Conservation (phyloP, 2,329 filamentous ascomycete genomes). For the Diplodia sapinea region DNA sequence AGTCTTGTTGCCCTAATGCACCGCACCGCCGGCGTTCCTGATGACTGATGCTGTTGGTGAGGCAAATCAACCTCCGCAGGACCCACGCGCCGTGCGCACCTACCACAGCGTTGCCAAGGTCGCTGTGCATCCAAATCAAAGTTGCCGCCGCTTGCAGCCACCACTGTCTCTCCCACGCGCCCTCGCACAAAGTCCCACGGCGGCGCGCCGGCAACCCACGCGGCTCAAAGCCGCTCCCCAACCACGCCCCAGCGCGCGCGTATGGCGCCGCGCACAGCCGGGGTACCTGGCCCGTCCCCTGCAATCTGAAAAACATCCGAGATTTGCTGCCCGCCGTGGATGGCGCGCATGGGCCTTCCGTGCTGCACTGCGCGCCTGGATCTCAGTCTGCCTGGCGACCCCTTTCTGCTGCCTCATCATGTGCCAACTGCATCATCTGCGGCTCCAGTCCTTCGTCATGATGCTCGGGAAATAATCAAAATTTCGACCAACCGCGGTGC, state of each 20-base stretch:
- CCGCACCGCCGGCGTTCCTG: slow-evolving; percentile 23
- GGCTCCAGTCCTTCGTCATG: slow-evolving; percentile 20
- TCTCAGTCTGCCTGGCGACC: slow-evolving; percentile 7
- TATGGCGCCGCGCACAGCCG: slow-evolving; percentile 18
- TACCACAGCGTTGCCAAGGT: slow-evolving; percentile 26
- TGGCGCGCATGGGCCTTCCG: background rate
- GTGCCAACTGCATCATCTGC: slow-evolving; percentile 13
- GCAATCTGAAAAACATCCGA: slow-evolving; percentile 27
- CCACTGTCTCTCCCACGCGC: background rate
- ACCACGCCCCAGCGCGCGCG: slow-evolving; percentile 3
- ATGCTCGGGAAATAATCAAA: slow-evolving; percentile 17
- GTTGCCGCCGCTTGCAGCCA: slow-evolving; percentile 7
- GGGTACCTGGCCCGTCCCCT: slow-evolving; percentile 25
- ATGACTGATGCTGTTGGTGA: slow-evolving; percentile 21
- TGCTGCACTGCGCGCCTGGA: slow-evolving; percentile 15
- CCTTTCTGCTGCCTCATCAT: slow-evolving; percentile 27
- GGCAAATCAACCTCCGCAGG: slow-evolving; percentile 24
- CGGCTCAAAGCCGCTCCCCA: slow-evolving; percentile 4
- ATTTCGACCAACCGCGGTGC: slow-evolving; percentile 1
- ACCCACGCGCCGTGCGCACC: slow-evolving; percentile 21
- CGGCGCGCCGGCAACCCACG: background rate
- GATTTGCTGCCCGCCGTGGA: slow-evolving; percentile 24
- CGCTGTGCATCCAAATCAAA: slow-evolving; percentile 27
- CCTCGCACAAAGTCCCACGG: background rate
- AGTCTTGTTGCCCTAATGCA: slow-evolving; percentile 22